Evolutionary conservation across 306 rosid genomes (phyloP).

Genomic region (Acacia crassicarpa): DNA sequence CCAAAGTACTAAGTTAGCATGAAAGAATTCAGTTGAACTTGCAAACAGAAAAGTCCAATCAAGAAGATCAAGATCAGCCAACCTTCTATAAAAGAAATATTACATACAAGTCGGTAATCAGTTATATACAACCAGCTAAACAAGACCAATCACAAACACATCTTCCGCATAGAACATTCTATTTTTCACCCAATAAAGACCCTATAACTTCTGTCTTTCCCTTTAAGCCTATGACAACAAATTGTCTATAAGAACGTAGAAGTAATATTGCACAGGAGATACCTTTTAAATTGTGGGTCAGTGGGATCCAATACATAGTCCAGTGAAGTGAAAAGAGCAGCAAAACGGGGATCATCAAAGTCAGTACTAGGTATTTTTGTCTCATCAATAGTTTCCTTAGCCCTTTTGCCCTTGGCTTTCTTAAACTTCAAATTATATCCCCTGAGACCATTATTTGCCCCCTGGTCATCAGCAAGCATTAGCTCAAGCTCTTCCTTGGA

Average conservation of each 20-base stretch:
- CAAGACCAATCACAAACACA: not conserved
- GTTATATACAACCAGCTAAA: not conserved
- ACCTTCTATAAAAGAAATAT: not conserved
- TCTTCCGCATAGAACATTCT: not conserved
- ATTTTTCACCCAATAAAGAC: not conserved
- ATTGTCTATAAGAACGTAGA: not conserved
- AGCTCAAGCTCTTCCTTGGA: constrained; percentile 84
- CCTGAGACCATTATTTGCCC: constrained; percentile 52
- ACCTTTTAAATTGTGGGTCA: constrained; percentile 90
- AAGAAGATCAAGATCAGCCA: not conserved
- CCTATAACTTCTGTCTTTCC: constrained; percentile 7
- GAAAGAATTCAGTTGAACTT: not conserved
- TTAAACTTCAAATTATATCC: constrained; percentile 74
- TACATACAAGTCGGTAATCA: not conserved
- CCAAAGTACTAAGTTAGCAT: constrained; percentile 20
- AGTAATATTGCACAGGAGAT: constrained; percentile 25
- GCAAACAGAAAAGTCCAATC: not conserved
- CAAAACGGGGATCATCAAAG: constrained; percentile 81
- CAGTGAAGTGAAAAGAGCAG: constrained; percentile 53
- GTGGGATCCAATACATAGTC: constrained; percentile 84
- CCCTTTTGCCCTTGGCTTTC: constrained; percentile 62
- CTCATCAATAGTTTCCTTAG: constrained; percentile 57
- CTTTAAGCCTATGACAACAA: not conserved
- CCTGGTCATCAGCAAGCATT: constrained; percentile 83
- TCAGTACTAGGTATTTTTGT: constrained; percentile 62